A percentile compares a stretch with the other conserved stretches of the same genome.
These are phyloP conservation scores for Immersiporthe knoxdaviesiana DNA, from an alignment of 2,329 filamentous ascomycete genomes.

Conservation along the genomic window DNA sequence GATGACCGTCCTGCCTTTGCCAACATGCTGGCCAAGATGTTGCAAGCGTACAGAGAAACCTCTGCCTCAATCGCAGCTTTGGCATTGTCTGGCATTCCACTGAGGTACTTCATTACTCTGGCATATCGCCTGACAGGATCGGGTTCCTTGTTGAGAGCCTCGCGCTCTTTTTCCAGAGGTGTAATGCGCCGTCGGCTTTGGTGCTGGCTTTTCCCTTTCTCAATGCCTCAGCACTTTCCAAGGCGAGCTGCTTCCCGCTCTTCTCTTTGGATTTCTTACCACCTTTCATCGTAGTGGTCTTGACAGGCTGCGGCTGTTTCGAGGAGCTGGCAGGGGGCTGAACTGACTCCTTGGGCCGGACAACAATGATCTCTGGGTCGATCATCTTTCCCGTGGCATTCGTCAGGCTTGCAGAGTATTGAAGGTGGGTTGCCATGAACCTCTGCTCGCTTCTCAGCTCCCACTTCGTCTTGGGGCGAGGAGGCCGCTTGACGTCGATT, in stretches of 20 bases:
- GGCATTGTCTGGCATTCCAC: conserved; percentile 43
- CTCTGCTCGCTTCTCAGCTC: conserved; percentile 59
- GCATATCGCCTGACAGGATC: conserved; percentile 50
- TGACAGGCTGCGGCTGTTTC: conserved; percentile 33
- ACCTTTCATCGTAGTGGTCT: conserved; percentile 29
- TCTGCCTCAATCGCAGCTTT: conserved; percentile 38
- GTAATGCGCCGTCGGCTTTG: conserved; percentile 39
- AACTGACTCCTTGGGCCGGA: conserved; percentile 34
- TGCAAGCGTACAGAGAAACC: conserved; percentile 42
- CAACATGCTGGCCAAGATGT: conserved; percentile 35
- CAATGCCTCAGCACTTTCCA: conserved; percentile 39
- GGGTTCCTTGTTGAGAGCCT: conserved; percentile 50
- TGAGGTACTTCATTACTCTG: conserved; percentile 53
- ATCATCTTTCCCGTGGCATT: conserved; percentile 65
- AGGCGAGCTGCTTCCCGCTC: conserved; percentile 44
- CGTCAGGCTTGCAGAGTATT: conserved; percentile 72
- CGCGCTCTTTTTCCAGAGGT: conserved; percentile 50
- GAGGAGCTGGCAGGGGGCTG: conserved; percentile 30
- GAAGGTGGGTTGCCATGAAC: conserved; percentile 68
- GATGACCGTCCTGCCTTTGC: conserved; percentile 6
- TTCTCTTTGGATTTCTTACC: conserved; percentile 33
- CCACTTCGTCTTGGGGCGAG: conserved; percentile 36
- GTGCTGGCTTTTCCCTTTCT: conserved; percentile 40
- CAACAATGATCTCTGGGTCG: conserved; percentile 66
- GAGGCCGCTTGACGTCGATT: conserved; percentile 44